A percentile compares a stretch with the other conserved stretches of the same genome.
phyloP scores from a whole-genome alignment of 257 asterid genomes.

The Forsythia viridissima region DNA sequence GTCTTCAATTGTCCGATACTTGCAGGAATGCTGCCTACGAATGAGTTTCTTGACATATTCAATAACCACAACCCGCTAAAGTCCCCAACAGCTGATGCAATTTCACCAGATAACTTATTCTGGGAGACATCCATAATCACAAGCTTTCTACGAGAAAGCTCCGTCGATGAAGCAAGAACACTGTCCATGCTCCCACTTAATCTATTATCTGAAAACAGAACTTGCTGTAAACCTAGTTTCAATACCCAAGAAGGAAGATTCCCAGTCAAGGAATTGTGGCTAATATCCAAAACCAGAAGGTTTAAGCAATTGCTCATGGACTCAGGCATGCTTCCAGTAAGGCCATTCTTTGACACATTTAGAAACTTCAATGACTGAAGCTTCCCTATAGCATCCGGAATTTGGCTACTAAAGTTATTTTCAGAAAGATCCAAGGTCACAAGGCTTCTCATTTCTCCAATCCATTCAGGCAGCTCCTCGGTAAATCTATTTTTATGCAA shows the following conservation, averaged over 20 bases:
- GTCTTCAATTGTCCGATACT: constrained; percentile 47
- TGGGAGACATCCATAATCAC: constrained; percentile 57
- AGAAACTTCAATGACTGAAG: constrained; percentile 60
- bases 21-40: constrained; percentile 52
- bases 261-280: constrained; percentile 63
- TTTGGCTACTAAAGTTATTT: constrained; percentile 57
- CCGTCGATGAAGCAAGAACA: constrained; percentile 45
- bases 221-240: constrained; percentile 55
- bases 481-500: constrained; percentile 51
- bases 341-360: constrained; percentile 57
- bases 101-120: constrained; percentile 50
- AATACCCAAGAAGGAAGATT: constrained; percentile 60
- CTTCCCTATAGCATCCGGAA: constrained; percentile 61
- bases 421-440: constrained; percentile 66
- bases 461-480: constrained; percentile 66
- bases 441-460: constrained; percentile 75
- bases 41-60: constrained; percentile 53
- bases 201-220: constrained; percentile 55
- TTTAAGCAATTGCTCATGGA: constrained; percentile 52
- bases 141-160: constrained; percentile 51
- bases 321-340: constrained; percentile 64
- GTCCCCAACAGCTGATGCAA: constrained; percentile 57
- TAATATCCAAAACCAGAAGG: constrained; percentile 59
- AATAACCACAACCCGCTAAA: constrained; percentile 51
- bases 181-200: constrained; percentile 50